These are phyloP conservation scores for Rhizomucor pusillus DNA, from an alignment of 371 early-diverging fungal species.

Conservation along the genomic window DNA sequence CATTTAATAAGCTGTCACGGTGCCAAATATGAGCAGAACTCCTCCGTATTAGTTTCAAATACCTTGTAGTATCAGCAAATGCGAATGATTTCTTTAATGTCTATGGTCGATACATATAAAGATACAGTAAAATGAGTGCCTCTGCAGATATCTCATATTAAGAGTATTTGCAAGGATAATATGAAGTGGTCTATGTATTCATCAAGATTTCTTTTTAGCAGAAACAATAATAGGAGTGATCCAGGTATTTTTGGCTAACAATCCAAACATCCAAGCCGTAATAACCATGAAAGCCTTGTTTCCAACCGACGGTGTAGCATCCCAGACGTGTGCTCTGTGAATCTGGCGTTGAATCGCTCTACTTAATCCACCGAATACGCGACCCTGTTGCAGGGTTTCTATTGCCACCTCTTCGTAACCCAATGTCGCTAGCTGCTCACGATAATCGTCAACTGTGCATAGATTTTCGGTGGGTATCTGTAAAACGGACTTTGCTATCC, in stretches of 20 bases:
- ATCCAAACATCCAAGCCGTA: constrained; percentile 4
- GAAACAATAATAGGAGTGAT: constrained; percentile 12
- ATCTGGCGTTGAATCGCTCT: constrained; percentile 6
- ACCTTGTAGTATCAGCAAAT: too few species aligned
- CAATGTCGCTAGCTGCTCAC: constrained; percentile 3
- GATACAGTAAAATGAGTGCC: too few species aligned
- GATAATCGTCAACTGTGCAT: constrained; percentile 16
- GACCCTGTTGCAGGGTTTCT: constrained; percentile 2
- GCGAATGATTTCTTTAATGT: too few species aligned
- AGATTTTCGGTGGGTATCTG: constrained; percentile 31
- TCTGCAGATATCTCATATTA: too few species aligned
- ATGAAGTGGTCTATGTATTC: too few species aligned
- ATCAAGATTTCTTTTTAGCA: constrained; percentile 1
- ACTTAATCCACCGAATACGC: constrained; percentile 16
- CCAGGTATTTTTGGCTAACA: constrained; percentile 9
- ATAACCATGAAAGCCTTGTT: constrained; percentile 9
- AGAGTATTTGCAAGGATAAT: too few species aligned
- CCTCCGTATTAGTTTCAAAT: too few species aligned
- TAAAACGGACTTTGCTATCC: constrained; percentile 8
- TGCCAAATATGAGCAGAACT: too few species aligned
- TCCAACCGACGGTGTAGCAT: constrained; percentile 2
- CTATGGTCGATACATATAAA: too few species aligned
- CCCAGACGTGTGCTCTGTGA: constrained; percentile 14
- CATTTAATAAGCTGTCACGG: too few species aligned
- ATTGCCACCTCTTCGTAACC: constrained; percentile 13